phyloP scores from a whole-genome alignment of 1,139 yeast genomes.

The Meyerozyma athensensis region DNA sequence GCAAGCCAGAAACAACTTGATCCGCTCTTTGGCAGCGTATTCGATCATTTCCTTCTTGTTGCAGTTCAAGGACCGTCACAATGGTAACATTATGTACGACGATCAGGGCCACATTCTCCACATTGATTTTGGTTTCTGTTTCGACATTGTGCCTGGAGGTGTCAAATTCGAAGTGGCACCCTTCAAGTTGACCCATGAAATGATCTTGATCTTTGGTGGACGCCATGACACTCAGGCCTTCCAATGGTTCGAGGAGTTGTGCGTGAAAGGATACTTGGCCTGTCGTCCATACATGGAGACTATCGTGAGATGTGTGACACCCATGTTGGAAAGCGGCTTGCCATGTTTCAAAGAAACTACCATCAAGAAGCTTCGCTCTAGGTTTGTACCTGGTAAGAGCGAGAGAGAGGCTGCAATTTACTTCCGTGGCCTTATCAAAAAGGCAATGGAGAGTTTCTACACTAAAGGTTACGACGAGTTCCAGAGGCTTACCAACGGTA shows the following conservation, averaged over 20 bases:
- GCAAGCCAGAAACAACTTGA: conserved; percentile 85
- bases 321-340: conserved; percentile 93
- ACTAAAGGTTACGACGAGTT: conserved; percentile 97
- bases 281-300: conserved; percentile 87
- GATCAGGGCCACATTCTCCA: conserved; percentile 92
- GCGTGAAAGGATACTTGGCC: conserved; percentile 88
- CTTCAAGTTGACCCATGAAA: conserved; percentile 91
- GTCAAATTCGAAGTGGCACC: conserved; percentile 97
- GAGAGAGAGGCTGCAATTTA: conserved; percentile 83
- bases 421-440: conserved; percentile 71
- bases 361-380: conserved; percentile 64
- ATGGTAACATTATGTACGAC: conserved; percentile 98
- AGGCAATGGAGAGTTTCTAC: conserved; percentile 81
- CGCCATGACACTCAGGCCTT: conserved; percentile 78
- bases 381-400: conserved; percentile 77
- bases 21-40: conserved; percentile 92
- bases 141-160: conserved; percentile 98
- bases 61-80: conserved; percentile 96
- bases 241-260: conserved; percentile 90
- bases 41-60: conserved; percentile 87
- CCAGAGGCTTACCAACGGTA: conserved; percentile 93
- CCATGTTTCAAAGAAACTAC: conserved; percentile 92
- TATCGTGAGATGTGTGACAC: conserved; percentile 78
- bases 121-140: conserved; percentile 97
- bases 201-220: conserved; percentile 96